Conservation (phyloP, 2,329 filamentous ascomycete species). For the Calonectria pseudoreteaudii region DNA sequence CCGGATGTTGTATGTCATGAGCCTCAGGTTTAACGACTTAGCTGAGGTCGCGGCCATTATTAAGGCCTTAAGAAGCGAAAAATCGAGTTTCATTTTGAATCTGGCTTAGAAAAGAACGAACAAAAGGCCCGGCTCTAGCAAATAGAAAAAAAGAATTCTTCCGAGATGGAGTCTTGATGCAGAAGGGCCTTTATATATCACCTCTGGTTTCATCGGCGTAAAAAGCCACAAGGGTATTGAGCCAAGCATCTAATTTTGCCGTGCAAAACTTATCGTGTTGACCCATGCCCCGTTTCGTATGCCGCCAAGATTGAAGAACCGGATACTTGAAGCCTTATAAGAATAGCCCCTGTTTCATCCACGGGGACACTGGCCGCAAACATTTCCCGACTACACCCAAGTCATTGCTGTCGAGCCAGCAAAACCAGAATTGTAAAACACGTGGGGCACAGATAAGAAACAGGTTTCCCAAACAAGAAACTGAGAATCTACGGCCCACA, state of each 20-base stretch:
- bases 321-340: not conserved
- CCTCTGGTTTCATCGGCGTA: not conserved
- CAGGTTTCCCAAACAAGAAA: conserved; percentile 13
- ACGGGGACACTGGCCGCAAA: not conserved
- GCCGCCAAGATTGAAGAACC: not conserved
- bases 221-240: not conserved
- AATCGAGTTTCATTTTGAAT: conserved; percentile 32
- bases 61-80: conserved; percentile 23
- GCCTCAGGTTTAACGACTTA: conserved; percentile 54
- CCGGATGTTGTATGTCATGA: conserved; percentile 74
- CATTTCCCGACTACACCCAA: not conserved
- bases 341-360: not conserved
- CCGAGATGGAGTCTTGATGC: not conserved
- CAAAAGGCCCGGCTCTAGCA: not conserved
- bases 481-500: not conserved
- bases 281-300: not conserved
- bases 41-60: conserved; percentile 26
- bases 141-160: not conserved
- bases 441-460: not conserved
- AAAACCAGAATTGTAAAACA: not conserved
- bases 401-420: not conserved
- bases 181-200: not conserved
- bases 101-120: not conserved
- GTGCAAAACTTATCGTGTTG: not conserved
- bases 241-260: not conserved